Evolutionary conservation across 805 yeast species (phyloP), one percentile per base, ranked within the genome.

Genomic region (Dipodascus albidus): DNA sequence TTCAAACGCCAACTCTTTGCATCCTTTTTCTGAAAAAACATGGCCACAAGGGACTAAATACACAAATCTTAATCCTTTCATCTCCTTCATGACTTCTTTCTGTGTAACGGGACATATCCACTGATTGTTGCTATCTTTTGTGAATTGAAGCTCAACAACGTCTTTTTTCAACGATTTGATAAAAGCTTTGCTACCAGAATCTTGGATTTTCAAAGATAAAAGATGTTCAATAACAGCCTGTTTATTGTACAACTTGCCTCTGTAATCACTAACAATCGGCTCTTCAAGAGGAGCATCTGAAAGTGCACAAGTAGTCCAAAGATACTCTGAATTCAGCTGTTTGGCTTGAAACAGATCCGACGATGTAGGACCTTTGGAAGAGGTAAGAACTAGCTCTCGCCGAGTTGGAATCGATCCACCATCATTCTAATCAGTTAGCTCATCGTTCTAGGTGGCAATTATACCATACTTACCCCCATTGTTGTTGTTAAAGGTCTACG

Each of bases 321-420:
- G 53, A 2, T 70, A 70, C 2, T 59, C 56, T 9, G 54, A 52
- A 47, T 58, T 56, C 42, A 60, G 58, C 49, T 61, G 63, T 20
- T 56, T 58, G n/a, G 53, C 48, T 15, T 61, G 58, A 27, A 60
- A 61, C 2, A 62, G 21, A 41, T 62, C 50, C 1, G 64, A 54
- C 1, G 63, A 59, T 3, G 65, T 54, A 15, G 53, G 56, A 9
- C 54, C 64, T 31, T 54, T 57, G 1, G 52, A 27, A 8, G 52
- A 62, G 19, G 54, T 56, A 38, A 59, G 64, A 15, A 68, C 66
- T 9, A 79, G 74, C 57, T 82, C 85, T 55, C 74, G 72, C 24
- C 86, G 69, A 47, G 76, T 76, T 17, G 83, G 83, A 22, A 84
- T 80, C 0, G 86, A 75, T 3, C 89, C 88, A 22, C 91, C 91